phyloP scores from a whole-genome alignment of 257 asterid genomes.

The Nicotiana tabacum region DNA sequence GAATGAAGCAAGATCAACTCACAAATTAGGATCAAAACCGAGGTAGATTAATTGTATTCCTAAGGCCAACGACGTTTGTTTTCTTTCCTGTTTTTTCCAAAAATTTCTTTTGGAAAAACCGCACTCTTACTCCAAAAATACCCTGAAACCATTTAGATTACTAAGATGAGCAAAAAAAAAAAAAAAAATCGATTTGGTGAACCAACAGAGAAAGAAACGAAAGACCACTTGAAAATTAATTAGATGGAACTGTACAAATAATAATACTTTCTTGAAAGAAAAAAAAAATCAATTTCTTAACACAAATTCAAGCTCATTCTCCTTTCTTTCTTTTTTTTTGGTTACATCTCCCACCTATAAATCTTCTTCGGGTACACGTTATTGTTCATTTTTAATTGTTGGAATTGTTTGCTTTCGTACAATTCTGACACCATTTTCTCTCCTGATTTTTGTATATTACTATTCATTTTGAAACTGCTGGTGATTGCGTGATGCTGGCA shows the following conservation, averaged over 20 bases:
- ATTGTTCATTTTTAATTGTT: neutral
- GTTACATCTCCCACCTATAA: neutral
- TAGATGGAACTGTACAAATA: neutral
- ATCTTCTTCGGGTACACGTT: neutral
- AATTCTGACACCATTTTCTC: neutral
- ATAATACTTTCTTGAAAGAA: neutral
- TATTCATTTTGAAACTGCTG: slow-evolving; percentile 6
- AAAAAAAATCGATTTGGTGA: neutral
- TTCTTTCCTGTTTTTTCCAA: too few species aligned
- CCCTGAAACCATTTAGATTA: too few species aligned
- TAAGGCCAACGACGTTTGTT: too few species aligned
- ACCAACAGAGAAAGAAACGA: neutral
- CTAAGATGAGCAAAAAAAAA: neutral
- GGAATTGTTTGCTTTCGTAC: neutral
- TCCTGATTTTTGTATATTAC: neutral
- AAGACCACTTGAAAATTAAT: neutral
- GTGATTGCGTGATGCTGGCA: slow-evolving; percentile 11
- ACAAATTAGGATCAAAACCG: too few species aligned
- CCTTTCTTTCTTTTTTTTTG: neutral
- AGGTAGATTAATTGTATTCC: too few species aligned
- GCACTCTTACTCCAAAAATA: too few species aligned
- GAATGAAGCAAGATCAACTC: too few species aligned
- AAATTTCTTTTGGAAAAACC: too few species aligned
- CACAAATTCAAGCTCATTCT: neutral
- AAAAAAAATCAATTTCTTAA: neutral